Evolutionary conservation across 805 yeast genomes (phyloP).

Genomic region (Candida silvicultrix): DNA sequence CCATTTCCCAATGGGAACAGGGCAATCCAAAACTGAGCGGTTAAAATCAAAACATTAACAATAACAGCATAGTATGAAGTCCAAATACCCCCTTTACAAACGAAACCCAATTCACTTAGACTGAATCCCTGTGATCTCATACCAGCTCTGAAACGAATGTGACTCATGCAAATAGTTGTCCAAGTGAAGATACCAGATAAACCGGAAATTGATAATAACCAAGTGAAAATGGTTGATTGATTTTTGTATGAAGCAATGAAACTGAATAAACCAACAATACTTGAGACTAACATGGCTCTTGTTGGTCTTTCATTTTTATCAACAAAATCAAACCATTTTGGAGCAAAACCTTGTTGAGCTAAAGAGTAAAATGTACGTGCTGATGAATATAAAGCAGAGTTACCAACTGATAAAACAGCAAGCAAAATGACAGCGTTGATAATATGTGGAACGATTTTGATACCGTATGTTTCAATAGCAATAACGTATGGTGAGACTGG

Average conservation of each 20-base stretch:
- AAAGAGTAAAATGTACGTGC: constrained; percentile 48
- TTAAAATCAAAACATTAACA: constrained; percentile 40
- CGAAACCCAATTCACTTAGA: constrained; percentile 42
- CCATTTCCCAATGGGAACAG: constrained; percentile 48
- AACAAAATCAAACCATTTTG: constrained; percentile 41
- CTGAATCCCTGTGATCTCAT: constrained; percentile 45
- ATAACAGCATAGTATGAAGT: constrained; percentile 46
- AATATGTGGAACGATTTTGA: constrained; percentile 52
- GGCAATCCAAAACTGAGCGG: constrained; percentile 62
- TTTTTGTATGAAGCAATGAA: constrained; percentile 58
- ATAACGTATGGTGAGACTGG: constrained; percentile 65
- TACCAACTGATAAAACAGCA: constrained; percentile 52
- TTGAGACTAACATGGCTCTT: constrained; percentile 44
- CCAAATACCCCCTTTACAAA: constrained; percentile 40
- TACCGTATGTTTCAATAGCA: constrained; percentile 50
- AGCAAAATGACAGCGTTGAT: constrained; percentile 60
- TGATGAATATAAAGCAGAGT: constrained; percentile 47
- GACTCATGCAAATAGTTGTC: constrained; percentile 48
- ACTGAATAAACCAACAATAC: constrained; percentile 50
- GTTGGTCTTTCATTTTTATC: constrained; percentile 58
- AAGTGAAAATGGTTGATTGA: constrained; percentile 49
- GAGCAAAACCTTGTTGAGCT: constrained; percentile 57
- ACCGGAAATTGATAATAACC: constrained; percentile 60
- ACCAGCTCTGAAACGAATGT: constrained; percentile 53
- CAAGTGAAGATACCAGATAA: constrained; percentile 59